Percentiles rank a stretch among this genome's conserved stretches.
Evolutionary conservation across 768 basidiomycete species (phyloP).

Genomic region (Agrocybe pediades): DNA sequence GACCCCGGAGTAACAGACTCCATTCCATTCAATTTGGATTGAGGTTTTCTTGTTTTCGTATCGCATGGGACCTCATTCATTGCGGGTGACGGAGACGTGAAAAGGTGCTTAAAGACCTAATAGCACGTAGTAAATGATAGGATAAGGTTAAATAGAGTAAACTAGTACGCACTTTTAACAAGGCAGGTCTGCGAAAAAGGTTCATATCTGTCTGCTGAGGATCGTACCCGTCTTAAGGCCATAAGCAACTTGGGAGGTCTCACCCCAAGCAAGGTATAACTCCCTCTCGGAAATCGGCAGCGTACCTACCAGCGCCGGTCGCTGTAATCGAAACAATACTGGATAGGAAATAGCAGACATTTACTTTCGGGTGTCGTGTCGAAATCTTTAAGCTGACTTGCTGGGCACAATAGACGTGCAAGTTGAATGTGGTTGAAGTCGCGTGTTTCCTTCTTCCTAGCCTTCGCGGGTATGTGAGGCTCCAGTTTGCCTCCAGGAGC

Average conservation of each 20-base stretch:
- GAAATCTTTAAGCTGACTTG: conserved; percentile 1
- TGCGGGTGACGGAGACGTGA: conserved; percentile 5
- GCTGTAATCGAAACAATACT: not conserved
- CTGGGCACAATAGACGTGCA: conserved; percentile 1
- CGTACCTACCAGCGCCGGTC: no score
- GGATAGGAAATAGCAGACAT: not conserved
- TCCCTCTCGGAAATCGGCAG: not conserved
- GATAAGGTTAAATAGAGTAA: not conserved
- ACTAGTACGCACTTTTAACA: not conserved
- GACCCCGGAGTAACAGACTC: conserved; percentile 6
- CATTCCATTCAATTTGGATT: conserved; percentile 6
- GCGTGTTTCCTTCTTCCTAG: not conserved
- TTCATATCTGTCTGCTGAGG: not conserved
- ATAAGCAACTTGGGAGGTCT: not conserved
- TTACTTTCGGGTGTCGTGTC: not conserved
- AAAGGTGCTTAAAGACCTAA: conserved; percentile 7
- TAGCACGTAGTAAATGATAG: not conserved
- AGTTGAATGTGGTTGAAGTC: not conserved
- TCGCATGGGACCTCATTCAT: not conserved
- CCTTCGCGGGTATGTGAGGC: not conserved
- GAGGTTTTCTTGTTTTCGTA: conserved; percentile 1
- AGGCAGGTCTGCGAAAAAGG: not conserved
- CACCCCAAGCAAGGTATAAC: not conserved
- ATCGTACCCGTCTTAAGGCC: not conserved
- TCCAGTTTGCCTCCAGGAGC: not conserved